phyloP scores from a whole-genome alignment of 345 rosid species.

The Brassica juncea region DNA sequence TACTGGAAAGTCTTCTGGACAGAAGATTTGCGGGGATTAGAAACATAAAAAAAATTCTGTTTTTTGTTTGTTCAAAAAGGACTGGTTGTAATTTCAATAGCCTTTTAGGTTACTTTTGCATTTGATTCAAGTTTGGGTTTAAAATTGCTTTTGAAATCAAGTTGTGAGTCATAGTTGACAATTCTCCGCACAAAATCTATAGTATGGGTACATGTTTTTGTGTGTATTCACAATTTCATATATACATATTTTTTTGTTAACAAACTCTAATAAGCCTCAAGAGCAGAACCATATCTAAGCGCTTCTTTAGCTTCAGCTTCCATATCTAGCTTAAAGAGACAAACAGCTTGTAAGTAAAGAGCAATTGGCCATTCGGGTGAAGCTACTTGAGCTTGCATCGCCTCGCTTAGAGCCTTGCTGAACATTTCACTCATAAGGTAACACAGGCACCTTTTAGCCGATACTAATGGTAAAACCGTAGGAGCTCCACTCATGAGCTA shows the following conservation, averaged over 20 bases:
- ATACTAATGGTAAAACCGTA: slow-evolving; percentile 80
- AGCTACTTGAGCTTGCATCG: slow-evolving; percentile 81
- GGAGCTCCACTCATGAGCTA: slow-evolving; percentile 83
- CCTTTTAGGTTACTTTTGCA: too few relatives aligned
- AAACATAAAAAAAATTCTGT: too few relatives aligned
- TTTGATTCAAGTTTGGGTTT: too few relatives aligned
- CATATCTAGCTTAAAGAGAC: slow-evolving; percentile 77
- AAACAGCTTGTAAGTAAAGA: slow-evolving; percentile 79
- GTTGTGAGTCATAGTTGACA: too few relatives aligned
- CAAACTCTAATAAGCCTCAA: slow-evolving; percentile 46
- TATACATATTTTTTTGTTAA: not conserved
- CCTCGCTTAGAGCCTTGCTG: slow-evolving; percentile 82
- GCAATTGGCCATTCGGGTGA: slow-evolving; percentile 93
- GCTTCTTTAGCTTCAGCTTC: slow-evolving; percentile 80
- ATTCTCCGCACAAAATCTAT: not conserved
- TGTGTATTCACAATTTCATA: slow-evolving; percentile 32
- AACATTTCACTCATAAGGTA: slow-evolving; percentile 70
- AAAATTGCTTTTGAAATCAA: too few relatives aligned
- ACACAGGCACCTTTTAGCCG: slow-evolving; percentile 76
- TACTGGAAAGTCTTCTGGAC: too few relatives aligned
- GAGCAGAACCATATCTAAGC: slow-evolving; percentile 70
- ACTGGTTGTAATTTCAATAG: too few relatives aligned
- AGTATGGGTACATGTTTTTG: slow-evolving; percentile 22
- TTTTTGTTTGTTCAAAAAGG: too few relatives aligned
- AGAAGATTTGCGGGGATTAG: too few relatives aligned